Conservation (phyloP, 768 basidiomycete genomes). For the Plicaturopsis crispa region DNA sequence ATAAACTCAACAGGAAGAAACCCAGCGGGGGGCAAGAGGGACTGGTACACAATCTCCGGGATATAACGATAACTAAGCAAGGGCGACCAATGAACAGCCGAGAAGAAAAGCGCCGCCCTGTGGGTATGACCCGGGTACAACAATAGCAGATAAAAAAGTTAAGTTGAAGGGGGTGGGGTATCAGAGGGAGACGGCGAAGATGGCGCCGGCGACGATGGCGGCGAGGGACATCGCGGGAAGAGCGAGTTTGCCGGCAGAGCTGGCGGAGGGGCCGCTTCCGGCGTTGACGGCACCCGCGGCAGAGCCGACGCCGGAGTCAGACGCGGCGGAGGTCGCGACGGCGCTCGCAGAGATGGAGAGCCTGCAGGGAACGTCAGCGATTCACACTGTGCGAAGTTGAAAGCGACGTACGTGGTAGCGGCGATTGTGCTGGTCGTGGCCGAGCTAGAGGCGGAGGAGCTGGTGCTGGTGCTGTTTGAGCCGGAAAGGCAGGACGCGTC, state of each 20-base stretch:
- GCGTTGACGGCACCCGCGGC: constrained; percentile 26
- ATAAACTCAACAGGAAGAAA: too few species aligned
- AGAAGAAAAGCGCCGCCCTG: too few species aligned
- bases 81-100: too few species aligned
- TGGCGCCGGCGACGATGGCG: constrained; percentile 12
- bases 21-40: too few species aligned
- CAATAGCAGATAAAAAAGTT: too few species aligned
- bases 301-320: constrained; percentile 8
- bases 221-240: constrained; percentile 16
- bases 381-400: constrained; percentile 3
- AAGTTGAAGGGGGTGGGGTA: neutral
- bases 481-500: constrained; percentile 29
- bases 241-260: constrained; percentile 17
- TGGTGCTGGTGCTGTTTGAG: neutral
- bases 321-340: constrained; percentile 7
- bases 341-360: constrained; percentile 1
- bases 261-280: constrained; percentile 16
- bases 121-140: too few species aligned
- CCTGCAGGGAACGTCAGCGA: constrained; percentile 7
- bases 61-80: too few species aligned
- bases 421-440: constrained; percentile 6
- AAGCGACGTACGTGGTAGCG: constrained; percentile 7
- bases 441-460: neutral
- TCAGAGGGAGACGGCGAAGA: constrained; percentile 16
- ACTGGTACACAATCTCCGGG: too few species aligned